Evolutionary conservation across 495 filamentous ascomycete species (phyloP), one percentile per base, ranked within the genome.

Genomic region (Penicillium bialowiezense): DNA sequence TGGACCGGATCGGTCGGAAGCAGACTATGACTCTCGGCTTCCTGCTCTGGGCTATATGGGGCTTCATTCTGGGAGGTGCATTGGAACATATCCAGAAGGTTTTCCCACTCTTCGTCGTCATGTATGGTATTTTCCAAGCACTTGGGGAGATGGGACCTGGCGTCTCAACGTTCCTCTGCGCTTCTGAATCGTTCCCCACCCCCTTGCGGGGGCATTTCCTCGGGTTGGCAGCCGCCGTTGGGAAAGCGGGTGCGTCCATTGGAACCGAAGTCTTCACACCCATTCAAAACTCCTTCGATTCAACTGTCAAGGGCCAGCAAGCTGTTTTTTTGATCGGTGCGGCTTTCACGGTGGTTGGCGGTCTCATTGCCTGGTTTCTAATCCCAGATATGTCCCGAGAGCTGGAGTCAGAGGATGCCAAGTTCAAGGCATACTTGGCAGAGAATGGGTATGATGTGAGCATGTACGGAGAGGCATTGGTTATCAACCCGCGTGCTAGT

Each of bases 71-170:
- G 9, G 74, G 77, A 3, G 75, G 71, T 12, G 69, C 72, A 1
- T 36, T 76, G 5, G 46, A 50, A 1, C 63, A 63, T 4, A 73
- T 80, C 28, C 71, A 76, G 45, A 64, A 34, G 0, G 44, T 74
- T 7, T 73, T 77, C 31, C 69, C 75, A 0, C 63, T 80, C 5
- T 80, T 81, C 40, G 59, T 81, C 0, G 65, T 79, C 7, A 64
- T 80, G 39, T 80, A 79, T 49, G 75, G 74, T 6, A 68, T 79
- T 34, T 78, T 79, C 55, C 62, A 72, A 24, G 62, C 68, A 0
- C 59, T 76, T 1, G 69, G 73, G 3, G 71, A 75, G 41, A 71
- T 77, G 63, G 75, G 76, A 0, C 76, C 76, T 2, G 76, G 73
- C 0, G 73, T 71, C 12, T 62, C 69, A 2, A 75, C 65, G 14